These are phyloP conservation scores for Rhododendron molle DNA, from an alignment of 148 eudicot species.

Conservation along the genomic window DNA sequence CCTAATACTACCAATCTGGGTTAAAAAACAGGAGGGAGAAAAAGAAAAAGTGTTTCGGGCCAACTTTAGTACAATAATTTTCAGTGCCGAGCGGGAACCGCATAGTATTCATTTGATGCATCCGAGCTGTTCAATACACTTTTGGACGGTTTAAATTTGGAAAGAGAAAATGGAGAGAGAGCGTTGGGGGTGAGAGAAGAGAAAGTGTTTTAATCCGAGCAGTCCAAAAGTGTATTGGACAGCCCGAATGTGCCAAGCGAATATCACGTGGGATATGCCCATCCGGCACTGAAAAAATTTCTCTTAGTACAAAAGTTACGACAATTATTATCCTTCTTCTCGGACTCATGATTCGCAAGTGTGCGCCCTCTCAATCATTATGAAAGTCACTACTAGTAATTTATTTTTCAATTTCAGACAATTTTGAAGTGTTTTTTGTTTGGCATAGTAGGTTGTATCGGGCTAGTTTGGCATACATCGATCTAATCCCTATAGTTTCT, in stretches of 20 bases:
- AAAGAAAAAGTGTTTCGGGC: background rate
- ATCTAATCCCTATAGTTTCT: accelerated
- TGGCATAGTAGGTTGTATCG: too few relatives aligned
- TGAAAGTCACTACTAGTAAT: background rate
- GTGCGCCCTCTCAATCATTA: background rate
- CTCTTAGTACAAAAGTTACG: background rate
- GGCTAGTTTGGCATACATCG: accelerated
- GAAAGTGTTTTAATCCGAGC: too few relatives aligned
- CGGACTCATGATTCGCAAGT: background rate
- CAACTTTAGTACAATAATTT: background rate
- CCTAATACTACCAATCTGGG: background rate
- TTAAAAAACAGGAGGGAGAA: background rate
- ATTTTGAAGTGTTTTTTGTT: background rate
- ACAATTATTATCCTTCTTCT: background rate
- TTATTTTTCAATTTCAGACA: background rate
- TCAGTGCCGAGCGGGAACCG: too few relatives aligned
- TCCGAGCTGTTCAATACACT: too few relatives aligned
- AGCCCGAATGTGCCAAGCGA: too few relatives aligned
- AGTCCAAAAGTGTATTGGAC: too few relatives aligned
- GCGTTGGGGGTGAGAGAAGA: too few relatives aligned
- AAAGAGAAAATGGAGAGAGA: too few relatives aligned
- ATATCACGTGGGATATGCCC: too few relatives aligned
- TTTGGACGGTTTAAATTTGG: too few relatives aligned
- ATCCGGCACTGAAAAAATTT: too few relatives aligned
- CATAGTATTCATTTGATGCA: too few relatives aligned